Percentiles rank a stretch among this genome's conserved stretches.
These are phyloP conservation scores for Fusarium odoratissimum DNA, from an alignment of 2,329 filamentous ascomycete genomes.

Conservation along the genomic window DNA sequence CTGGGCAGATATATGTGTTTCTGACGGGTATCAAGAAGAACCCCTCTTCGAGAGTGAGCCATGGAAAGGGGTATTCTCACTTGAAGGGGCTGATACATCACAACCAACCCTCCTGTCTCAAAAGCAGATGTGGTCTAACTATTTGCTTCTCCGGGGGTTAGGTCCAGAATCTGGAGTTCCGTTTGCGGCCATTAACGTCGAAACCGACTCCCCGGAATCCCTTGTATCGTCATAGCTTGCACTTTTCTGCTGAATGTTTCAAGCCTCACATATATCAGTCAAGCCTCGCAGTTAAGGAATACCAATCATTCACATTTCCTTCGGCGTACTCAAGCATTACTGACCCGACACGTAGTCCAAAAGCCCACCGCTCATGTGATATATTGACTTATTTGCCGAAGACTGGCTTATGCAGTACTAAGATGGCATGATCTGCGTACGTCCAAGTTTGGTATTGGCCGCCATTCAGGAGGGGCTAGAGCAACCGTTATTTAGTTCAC, in stretches of 20 bases:
- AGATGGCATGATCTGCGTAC: too few species aligned
- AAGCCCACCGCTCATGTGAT: too few species aligned
- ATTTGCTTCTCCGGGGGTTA: neutral
- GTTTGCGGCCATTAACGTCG: neutral
- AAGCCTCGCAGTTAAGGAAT: neutral
- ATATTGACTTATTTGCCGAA: too few species aligned
- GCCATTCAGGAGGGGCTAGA: too few species aligned
- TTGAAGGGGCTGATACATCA: neutral
- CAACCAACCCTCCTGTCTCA: neutral
- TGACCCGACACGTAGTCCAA: too few species aligned
- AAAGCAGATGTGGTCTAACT: neutral
- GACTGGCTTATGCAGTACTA: too few species aligned
- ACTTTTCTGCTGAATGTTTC: neutral
- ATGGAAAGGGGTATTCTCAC: neutral
- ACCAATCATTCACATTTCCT: too few species aligned
- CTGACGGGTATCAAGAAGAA: neutral
- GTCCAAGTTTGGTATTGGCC: too few species aligned
- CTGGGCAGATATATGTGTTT: neutral
- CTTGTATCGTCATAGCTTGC: neutral
- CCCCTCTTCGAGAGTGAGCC: neutral
- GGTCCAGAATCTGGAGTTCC: neutral
- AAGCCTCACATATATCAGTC: neutral
- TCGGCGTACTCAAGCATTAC: too few species aligned
- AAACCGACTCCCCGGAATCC: neutral
- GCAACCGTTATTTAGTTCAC: too few species aligned